Conservation (phyloP, 176 grass and related monocot species). For the Rhipidocladum racemiflorum region DNA sequence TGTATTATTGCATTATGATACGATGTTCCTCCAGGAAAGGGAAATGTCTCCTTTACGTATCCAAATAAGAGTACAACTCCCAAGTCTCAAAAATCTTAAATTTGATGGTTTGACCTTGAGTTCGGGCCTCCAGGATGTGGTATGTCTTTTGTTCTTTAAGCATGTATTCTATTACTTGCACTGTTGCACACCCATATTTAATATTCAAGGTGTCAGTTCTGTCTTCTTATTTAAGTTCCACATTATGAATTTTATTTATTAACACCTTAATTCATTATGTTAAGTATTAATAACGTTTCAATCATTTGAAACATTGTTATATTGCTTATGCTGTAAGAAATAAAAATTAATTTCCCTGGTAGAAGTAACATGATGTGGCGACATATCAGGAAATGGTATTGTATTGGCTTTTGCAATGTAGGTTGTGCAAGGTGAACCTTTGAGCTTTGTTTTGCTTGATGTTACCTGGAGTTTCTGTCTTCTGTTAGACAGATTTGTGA, state of each 20-base stretch:
- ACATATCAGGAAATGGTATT: constrained; percentile 9
- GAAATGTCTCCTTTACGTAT: constrained; percentile 69
- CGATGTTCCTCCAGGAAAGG: constrained; percentile 54
- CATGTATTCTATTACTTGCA: neutral
- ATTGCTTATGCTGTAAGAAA: neutral
- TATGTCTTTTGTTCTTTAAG: constrained; percentile 1
- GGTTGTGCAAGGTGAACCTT: constrained; percentile 41
- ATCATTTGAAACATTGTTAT: neutral
- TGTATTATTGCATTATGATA: constrained; percentile 16
- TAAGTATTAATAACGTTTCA: neutral
- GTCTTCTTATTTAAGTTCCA: neutral
- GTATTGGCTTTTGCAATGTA: constrained; percentile 25
- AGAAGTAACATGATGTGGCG: neutral
- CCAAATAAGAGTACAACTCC: constrained; percentile 76
- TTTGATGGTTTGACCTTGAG: constrained; percentile 32
- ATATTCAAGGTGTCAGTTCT: neutral
- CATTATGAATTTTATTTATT: neutral
- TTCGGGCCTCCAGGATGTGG: constrained; percentile 26
- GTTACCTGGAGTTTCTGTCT: constrained; percentile 93
- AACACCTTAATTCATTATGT: neutral
- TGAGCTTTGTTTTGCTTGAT: constrained; percentile 90
- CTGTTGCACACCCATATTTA: neutral
- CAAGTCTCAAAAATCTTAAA: constrained; percentile 67
- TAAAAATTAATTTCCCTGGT: neutral
- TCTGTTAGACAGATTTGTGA: too few relatives aligned